Percentiles rank a stretch among this genome's conserved stretches.
Evolutionary conservation across 495 filamentous ascomycete species (phyloP).

Genomic region (Glonium stellatum): DNA sequence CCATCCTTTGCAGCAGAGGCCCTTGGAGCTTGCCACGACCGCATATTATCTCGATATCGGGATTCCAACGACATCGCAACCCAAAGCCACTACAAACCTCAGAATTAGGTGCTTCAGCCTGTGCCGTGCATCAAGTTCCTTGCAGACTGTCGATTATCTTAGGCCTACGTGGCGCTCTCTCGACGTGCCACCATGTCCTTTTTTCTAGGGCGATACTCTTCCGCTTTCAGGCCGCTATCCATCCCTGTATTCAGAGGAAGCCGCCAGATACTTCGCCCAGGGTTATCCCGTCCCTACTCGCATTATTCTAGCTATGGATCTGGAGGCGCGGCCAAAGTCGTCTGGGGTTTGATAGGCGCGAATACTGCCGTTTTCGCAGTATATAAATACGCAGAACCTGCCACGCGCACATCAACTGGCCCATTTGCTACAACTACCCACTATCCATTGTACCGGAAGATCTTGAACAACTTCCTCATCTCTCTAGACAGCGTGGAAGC

Average conservation of each 20-base stretch:
- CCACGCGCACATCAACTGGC: not conserved
- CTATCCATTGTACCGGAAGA: constrained; percentile 3
- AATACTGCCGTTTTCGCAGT: constrained; percentile 31
- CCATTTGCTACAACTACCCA: not conserved
- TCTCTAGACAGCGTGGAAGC: constrained; percentile 10
- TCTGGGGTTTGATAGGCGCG: constrained; percentile 31
- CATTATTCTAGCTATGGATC: not conserved
- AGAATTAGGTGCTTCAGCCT: not conserved
- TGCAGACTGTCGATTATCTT: not conserved
- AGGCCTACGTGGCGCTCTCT: not conserved
- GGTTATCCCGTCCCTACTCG: not conserved
- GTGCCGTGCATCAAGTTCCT: not conserved
- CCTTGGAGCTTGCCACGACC: too few species aligned
- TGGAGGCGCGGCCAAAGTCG: constrained; percentile 4
- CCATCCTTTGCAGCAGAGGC: too few species aligned
- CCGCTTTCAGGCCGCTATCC: not conserved
- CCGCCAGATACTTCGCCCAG: constrained; percentile 9
- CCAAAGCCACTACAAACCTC: too few species aligned
- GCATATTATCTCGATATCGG: too few species aligned
- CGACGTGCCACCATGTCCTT: not conserved
- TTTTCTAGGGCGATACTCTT: not conserved
- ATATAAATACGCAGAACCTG: constrained; percentile 18
- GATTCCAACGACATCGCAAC: too few species aligned
- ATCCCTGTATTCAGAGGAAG: not conserved
- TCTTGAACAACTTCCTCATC: constrained; percentile 13